Evolutionary conservation across 306 rosid genomes (phyloP), one percentile per base, ranked within the genome.

Genomic region (Ziziphus jujuba): DNA sequence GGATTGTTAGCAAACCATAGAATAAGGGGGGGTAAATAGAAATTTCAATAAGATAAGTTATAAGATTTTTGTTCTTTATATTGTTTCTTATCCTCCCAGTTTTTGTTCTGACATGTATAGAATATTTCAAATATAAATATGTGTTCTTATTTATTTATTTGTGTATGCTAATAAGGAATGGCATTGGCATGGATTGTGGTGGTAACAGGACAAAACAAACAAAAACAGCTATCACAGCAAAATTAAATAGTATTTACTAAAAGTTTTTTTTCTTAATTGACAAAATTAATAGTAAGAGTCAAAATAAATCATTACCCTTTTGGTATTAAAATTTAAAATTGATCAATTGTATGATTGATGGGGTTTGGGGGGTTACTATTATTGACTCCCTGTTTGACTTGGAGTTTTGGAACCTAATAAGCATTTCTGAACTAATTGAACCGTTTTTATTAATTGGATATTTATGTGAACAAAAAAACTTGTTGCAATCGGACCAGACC

Each of bases 1-100:
- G 50, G 89, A 90, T 78, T 90, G 98, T 76, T 81, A 79, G 75
- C 43, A 63, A 67, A 34, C 28, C 20, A 66, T 45, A 64, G n/a
- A 20, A 75, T 47, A 64, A 35, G 12, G 38, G 34, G 11, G 57
- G 28, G 34, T 23, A 68, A 71, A 11, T 16, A 65, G 43, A 54
- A 68, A 25, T 70, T 44, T 63, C 31, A 49, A 56, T 52, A 50
- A 55, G 48, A 24, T 51, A 31, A 24, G 35, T 36, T 38, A 8
- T 40, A 14, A 56, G 22, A 0, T 12, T 7, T 19, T 10, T 61
- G 40, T 12, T 47, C 8, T 56, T 50, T 68, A 38, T 31, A 21
- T 31, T 56, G 13, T 58, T 72, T 58, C 10, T 11, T 28, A 28
- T 43, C 20, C 23, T 56, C 21, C 67, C 53, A 44, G 58, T 35